A percentile compares a stretch with the other conserved stretches of the same genome.
These are phyloP conservation scores for Metschnikowia bowlesiae DNA, from an alignment of 805 yeast genomes.

Conservation along the genomic window DNA sequence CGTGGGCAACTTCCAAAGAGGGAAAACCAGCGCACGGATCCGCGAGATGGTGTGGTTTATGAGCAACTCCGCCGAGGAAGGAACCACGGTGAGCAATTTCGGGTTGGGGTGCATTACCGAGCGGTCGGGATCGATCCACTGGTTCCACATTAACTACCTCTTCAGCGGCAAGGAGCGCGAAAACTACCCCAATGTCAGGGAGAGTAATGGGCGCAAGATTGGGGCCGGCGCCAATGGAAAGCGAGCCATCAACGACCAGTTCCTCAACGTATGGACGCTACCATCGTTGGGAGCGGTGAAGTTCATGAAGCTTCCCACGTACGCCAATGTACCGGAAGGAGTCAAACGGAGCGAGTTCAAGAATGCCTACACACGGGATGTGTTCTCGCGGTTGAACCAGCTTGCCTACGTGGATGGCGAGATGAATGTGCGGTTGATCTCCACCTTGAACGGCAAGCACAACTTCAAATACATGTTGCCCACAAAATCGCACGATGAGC, in stretches of 20 bases:
- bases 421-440: constrained; percentile 29
- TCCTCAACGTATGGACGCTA: constrained; percentile 44
- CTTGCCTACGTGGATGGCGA: constrained; percentile 31
- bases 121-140: constrained; percentile 57
- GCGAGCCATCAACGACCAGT: constrained; percentile 12
- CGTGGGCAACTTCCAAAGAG: constrained; percentile 56
- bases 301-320: constrained; percentile 24
- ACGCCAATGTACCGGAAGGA: constrained; percentile 8
- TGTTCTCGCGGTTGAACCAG: constrained; percentile 16
- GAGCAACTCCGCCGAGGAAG: constrained; percentile 23
- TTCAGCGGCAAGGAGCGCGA: constrained; percentile 27
- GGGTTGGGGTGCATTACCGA: constrained; percentile 52
- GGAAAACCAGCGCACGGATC: constrained; percentile 56
- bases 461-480: constrained; percentile 42
- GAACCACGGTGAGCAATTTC: constrained; percentile 24
- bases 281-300: constrained; percentile 32
- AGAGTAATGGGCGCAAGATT: constrained; percentile 6
- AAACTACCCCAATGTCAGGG: constrained; percentile 25
- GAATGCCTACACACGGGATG: background rate
- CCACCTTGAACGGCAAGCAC: constrained; percentile 37
- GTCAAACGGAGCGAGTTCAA: background rate
- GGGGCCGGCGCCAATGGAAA: background rate
- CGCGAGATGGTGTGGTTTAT: constrained; percentile 51
- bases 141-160: constrained; percentile 47
- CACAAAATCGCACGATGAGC: background rate